Evolutionary conservation across 306 rosid species (phyloP).

Genomic region (Abrus precatorius): DNA sequence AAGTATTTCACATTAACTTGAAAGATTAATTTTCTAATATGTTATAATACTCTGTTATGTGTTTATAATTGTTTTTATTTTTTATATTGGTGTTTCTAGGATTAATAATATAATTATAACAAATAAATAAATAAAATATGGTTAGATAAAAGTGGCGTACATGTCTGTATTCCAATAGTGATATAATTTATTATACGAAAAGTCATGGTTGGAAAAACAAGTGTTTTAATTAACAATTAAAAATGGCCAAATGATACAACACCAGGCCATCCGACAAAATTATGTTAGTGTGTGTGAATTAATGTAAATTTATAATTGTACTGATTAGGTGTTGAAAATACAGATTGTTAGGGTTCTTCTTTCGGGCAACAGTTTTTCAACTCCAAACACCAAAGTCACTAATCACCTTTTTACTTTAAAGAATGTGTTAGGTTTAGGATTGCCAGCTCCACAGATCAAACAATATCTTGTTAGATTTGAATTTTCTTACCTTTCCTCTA

Average conservation of each 20-base stretch:
- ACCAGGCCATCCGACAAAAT: not conserved
- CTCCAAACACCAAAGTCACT: constrained; percentile 7
- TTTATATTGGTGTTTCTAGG: too few relatives aligned
- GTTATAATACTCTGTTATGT: too few relatives aligned
- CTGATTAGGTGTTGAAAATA: constrained; percentile 17
- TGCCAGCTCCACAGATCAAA: constrained; percentile 3
- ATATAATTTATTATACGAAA: not conserved
- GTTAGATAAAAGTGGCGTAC: too few relatives aligned
- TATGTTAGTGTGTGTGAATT: not conserved
- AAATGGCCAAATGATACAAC: constrained; percentile 5
- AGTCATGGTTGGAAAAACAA: not conserved
- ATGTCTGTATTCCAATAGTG: not conserved
- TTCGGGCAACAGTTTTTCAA: not conserved
- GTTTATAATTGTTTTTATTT: too few relatives aligned
- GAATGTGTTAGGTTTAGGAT: constrained; percentile 24
- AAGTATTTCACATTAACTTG: too few relatives aligned
- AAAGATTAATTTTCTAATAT: too few relatives aligned
- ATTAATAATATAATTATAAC: too few relatives aligned
- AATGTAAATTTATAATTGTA: not conserved
- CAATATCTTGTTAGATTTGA: not conserved
- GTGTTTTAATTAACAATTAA: not conserved
- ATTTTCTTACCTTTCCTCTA: not conserved
- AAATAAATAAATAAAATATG: too few relatives aligned
- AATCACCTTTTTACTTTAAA: constrained; percentile 20
- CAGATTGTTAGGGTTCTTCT: not conserved